phyloP scores from a whole-genome alignment of 2,329 filamentous ascomycete species.

The Clarireedia paspali region DNA sequence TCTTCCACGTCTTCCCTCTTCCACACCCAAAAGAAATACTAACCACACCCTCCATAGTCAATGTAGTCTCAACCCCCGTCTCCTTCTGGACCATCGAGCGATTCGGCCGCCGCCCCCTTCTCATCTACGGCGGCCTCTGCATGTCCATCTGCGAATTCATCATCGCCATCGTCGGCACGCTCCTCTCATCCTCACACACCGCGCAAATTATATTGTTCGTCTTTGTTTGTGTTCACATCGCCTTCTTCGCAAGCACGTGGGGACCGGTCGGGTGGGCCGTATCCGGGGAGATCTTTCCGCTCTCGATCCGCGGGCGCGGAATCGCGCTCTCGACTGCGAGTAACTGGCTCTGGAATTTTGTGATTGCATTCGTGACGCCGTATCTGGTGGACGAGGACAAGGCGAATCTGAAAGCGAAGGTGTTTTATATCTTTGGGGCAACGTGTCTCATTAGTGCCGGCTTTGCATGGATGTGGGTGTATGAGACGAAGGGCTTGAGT shows the following conservation, averaged over 20 bases:
- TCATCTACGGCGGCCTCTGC: slow-evolving; percentile 69
- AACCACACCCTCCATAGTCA: slow-evolving; percentile 44
- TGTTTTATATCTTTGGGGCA: slow-evolving; percentile 50
- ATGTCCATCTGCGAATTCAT: slow-evolving; percentile 86
- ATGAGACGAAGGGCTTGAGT: slow-evolving; percentile 63
- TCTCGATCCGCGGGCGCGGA: slow-evolving; percentile 66
- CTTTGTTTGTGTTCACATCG: slow-evolving; percentile 78
- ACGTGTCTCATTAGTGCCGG: slow-evolving; percentile 44
- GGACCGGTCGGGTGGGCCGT: slow-evolving; percentile 68
- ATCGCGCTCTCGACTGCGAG: slow-evolving; percentile 77
- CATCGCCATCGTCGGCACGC: slow-evolving; percentile 54
- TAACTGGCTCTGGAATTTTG: slow-evolving; percentile 85
- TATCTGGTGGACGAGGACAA: slow-evolving; percentile 51
- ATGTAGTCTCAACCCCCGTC: slow-evolving; percentile 76
- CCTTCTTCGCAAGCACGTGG: slow-evolving; percentile 77
- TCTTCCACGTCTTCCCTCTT: neutral
- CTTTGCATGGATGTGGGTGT: slow-evolving; percentile 49
- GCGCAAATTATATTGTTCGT: slow-evolving; percentile 15
- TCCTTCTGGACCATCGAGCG: slow-evolving; percentile 78
- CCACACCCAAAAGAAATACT: neutral
- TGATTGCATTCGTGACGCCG: slow-evolving; percentile 60
- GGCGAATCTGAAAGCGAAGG: slow-evolving; percentile 27
- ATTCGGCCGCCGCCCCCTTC: slow-evolving; percentile 70
- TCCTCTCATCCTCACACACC: slow-evolving; percentile 58
- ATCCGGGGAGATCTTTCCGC: slow-evolving; percentile 83